Conservation (phyloP, 495 filamentous ascomycete species). For the Podospora pseudopauciseta region DNA sequence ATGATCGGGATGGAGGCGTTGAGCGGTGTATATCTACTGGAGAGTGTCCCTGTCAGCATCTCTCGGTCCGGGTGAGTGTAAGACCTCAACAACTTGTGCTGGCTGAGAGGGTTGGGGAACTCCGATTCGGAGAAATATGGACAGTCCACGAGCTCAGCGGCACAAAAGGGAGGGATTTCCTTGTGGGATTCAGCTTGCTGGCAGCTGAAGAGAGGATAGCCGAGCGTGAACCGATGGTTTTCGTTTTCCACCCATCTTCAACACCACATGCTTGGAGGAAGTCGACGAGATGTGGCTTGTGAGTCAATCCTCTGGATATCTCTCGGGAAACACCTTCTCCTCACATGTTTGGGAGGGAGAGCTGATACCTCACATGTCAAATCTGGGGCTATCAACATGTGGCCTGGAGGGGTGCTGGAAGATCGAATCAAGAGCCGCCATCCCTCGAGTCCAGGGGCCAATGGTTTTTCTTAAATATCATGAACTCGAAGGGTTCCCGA, state of each 20-base stretch:
- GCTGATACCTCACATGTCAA: neutral
- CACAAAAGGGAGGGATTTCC: neutral
- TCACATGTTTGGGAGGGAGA: neutral
- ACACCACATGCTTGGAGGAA: neutral
- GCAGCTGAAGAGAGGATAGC: neutral
- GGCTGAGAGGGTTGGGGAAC: neutral
- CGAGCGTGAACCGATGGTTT: neutral
- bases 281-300: neutral
- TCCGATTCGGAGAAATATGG: neutral
- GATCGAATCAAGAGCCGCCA: neutral
- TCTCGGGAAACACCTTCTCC: neutral
- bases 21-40: neutral
- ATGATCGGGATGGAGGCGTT: neutral
- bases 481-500: neutral
- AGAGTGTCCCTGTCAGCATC: neutral
- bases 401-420: neutral
- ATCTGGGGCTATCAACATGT: neutral
- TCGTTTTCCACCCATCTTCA: neutral
- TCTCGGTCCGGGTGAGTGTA: neutral
- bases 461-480: neutral
- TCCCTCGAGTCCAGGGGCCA: neutral
- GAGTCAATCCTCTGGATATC: neutral
- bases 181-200: neutral
- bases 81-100: neutral
- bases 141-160: neutral